Evolutionary conservation across 768 basidiomycete species (phyloP), one percentile per base, ranked within the genome.

Genomic region (Leccinum sublutescens): DNA sequence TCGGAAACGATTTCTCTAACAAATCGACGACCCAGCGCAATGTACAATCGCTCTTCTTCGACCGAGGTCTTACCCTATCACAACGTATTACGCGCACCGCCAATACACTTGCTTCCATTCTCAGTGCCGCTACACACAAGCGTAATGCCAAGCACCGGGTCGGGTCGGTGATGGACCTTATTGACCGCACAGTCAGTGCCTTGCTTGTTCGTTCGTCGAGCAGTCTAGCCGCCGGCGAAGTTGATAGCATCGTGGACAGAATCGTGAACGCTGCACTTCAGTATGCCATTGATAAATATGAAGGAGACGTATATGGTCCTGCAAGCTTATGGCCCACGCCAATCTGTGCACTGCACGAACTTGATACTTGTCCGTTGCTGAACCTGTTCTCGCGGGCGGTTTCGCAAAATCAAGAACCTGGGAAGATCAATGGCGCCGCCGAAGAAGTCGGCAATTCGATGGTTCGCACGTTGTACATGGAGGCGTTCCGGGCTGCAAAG

Each of bases 1-100:
- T 91, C 4, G 92, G 92, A 52, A 93, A 93, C 65, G 92, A 93
- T 70, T 93, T 84, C 67, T 82, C 89, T 0, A 80, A 79, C 52
- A 79, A 67, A 10, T 79, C 82, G 50, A 75, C 80, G 7, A 76
- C 76, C 43, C 77, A 78, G 21, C 80, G 78, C 47, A 80, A 78
- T 59, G 75, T 83, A 9, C 87, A 85, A 67, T 77, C 75, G 0
- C 65, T 88, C 23, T 91, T 93, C 69, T 93, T 92, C 66, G 85
- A 89, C 50, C 77, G 82, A 36, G 74, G 77, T 23, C 74, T 87
- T 23, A 80, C 83, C 0, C 70, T 80, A 34, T 73, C 78, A 31
- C 86, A 89, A 68, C 85, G 91, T 36, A 87, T 93, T 62, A 78
- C 77, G n/a, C 84, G 79, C 47, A 82, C 86, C 2, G 87, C 88